These are phyloP conservation scores for Tardiomyces blankii DNA, from an alignment of 1,139 yeast species.

Conservation along the genomic window DNA sequence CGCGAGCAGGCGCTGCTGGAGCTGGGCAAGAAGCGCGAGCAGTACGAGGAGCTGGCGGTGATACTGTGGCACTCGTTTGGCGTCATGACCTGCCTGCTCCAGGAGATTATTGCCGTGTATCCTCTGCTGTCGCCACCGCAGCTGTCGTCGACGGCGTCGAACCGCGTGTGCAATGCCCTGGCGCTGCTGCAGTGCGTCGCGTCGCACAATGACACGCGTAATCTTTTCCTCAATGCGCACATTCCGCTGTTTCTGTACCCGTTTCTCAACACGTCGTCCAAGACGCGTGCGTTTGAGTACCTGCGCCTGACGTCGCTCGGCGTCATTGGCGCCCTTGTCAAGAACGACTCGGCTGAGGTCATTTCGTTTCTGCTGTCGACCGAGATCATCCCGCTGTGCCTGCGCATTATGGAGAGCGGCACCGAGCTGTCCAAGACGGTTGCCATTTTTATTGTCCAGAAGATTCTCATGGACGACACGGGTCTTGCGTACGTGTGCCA, in stretches of 20 bases:
- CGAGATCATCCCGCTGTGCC: slow-evolving; percentile 88
- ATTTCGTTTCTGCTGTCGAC: slow-evolving; percentile 83
- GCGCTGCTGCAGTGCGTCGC: slow-evolving; percentile 96
- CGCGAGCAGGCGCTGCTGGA: slow-evolving; percentile 88
- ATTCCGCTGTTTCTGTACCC: slow-evolving; percentile 90
- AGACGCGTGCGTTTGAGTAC: slow-evolving; percentile 89
- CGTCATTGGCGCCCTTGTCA: slow-evolving; percentile 92
- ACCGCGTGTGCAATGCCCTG: slow-evolving; percentile 90
- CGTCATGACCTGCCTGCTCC: slow-evolving; percentile 83
- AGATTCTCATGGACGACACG: slow-evolving; percentile 80
- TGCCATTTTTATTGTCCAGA: slow-evolving; percentile 90
- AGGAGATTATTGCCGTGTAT: slow-evolving; percentile 83
- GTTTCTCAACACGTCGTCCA: slow-evolving; percentile 81
- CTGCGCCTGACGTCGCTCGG: slow-evolving; percentile 87
- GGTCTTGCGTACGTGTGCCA: slow-evolving; percentile 91
- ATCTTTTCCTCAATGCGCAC: slow-evolving; percentile 76
- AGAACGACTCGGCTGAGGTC: slow-evolving; percentile 92
- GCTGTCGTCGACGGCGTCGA: slow-evolving; percentile 76
- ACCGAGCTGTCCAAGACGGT: slow-evolving; percentile 92
- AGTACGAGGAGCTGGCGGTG: slow-evolving; percentile 85
- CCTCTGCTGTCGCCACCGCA: slow-evolving; percentile 84
- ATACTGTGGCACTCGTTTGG: slow-evolving; percentile 96
- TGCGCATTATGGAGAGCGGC: slow-evolving; percentile 91
- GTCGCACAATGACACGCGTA: slow-evolving; percentile 83
- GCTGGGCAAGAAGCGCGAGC: slow-evolving; percentile 87